Percentiles rank a stretch among this genome's conserved stretches.
Evolutionary conservation across 192 early-diverging fungal species (phyloP).

Genomic region (Phlyctochytrium arcticum): DNA sequence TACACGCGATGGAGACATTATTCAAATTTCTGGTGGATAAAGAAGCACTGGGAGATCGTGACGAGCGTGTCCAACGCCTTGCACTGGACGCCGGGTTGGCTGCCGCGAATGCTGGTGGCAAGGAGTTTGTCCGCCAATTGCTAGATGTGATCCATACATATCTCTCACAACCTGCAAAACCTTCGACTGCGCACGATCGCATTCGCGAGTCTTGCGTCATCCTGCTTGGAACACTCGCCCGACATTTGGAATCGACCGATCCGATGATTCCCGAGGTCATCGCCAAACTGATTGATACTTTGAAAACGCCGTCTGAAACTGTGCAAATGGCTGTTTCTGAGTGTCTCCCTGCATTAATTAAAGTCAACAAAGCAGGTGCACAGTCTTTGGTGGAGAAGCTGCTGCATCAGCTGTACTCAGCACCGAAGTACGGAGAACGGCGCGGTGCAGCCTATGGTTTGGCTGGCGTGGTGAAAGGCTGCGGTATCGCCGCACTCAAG

Average conservation of each 20-base stretch:
- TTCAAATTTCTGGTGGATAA: constrained; percentile 77
- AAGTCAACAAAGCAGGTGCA: constrained; percentile 60
- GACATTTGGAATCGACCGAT: constrained; percentile 73
- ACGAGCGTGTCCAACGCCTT: constrained; percentile 67
- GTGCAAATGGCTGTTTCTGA: constrained; percentile 93
- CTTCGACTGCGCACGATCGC: constrained; percentile 74
- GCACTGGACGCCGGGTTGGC: constrained; percentile 87
- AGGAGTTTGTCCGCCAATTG: constrained; percentile 59
- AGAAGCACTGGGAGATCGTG: constrained; percentile 80
- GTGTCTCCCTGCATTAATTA: constrained; percentile 89
- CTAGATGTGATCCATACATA: constrained; percentile 77
- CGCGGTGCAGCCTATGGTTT: constrained; percentile 95
- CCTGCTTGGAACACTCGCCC: constrained; percentile 84
- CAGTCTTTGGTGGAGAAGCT: constrained; percentile 58
- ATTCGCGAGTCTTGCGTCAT: constrained; percentile 92
- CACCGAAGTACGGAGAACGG: constrained; percentile 77
- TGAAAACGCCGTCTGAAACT: constrained; percentile 88
- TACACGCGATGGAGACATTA: constrained; percentile 52
- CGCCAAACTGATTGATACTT: constrained; percentile 80
- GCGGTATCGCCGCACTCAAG: constrained; percentile 83
- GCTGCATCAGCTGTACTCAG: constrained; percentile 64
- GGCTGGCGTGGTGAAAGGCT: constrained; percentile 89
- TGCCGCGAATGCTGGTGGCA: constrained; percentile 69
- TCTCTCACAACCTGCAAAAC: constrained; percentile 63
- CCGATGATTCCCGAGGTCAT: constrained; percentile 75